Percentiles rank a stretch among this genome's conserved stretches.
Conservation (phyloP, 2,329 filamentous ascomycete species). For the Ilyonectria mors-panacis region DNA sequence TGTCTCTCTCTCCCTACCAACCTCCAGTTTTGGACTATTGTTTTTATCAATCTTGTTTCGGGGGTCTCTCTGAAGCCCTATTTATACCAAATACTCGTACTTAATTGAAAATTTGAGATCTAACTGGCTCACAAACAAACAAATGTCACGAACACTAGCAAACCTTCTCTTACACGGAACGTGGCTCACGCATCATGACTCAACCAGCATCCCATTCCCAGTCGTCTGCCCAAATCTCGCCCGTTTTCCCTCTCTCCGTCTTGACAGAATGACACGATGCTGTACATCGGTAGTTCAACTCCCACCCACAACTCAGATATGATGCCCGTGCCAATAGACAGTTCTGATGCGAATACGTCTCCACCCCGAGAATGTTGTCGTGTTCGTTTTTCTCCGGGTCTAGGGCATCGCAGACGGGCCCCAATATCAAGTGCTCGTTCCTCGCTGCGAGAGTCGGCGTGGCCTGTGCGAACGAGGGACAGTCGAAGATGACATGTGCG, state of each 20-base stretch:
- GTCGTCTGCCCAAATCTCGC: slow-evolving; percentile 1
- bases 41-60: too few species aligned
- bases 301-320: slow-evolving; percentile 16
- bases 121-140: too few species aligned
- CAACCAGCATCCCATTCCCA: slow-evolving; percentile 19
- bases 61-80: too few species aligned
- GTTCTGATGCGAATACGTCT: slow-evolving; percentile 11
- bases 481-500: slow-evolving; percentile 27
- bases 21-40: too few species aligned
- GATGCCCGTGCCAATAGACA: slow-evolving; percentile 7
- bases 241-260: background rate
- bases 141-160: too few species aligned
- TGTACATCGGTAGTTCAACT: slow-evolving; percentile 12
- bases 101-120: background rate
- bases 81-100: background rate
- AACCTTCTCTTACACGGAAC: too few species aligned
- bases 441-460: background rate
- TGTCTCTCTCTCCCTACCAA: background rate
- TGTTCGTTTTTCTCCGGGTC: background rate
- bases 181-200: background rate
- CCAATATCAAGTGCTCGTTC: background rate
- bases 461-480: background rate
- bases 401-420: background rate
- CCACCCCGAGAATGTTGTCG: slow-evolving; percentile 1
- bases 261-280: slow-evolving; percentile 4